Evolutionary conservation across 306 rosid genomes (phyloP).

Genomic region (Rosa rugosa): DNA sequence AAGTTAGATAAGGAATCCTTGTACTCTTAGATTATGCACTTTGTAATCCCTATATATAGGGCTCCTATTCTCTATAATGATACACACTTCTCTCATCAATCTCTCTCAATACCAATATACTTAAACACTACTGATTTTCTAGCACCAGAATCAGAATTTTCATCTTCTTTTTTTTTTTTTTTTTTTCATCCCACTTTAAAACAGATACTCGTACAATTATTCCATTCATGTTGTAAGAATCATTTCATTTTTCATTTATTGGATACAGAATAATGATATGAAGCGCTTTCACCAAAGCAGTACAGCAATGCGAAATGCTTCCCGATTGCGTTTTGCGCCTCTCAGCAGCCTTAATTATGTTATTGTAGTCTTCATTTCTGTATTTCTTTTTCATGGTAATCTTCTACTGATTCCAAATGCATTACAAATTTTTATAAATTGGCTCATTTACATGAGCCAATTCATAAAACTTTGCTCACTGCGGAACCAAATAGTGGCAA

Average conservation of each 20-base stretch:
- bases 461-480: not conserved
- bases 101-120: too few species aligned
- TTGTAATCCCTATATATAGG: too few species aligned
- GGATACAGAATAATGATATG: not conserved
- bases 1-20: too few species aligned
- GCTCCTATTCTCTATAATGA: too few species aligned
- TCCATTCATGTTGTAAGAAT: not conserved
- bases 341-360: not conserved
- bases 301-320: not conserved
- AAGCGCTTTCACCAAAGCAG: not conserved
- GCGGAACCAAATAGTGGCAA: slow-evolving; percentile 58
- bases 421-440: not conserved
- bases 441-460: not conserved
- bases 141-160: not conserved
- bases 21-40: too few species aligned
- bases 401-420: slow-evolving; percentile 15
- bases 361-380: not conserved
- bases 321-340: not conserved
- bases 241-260: not conserved
- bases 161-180: not conserved
- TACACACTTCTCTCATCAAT: too few species aligned
- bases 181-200: not conserved
- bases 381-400: not conserved
- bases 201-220: not conserved
- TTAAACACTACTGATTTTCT: not conserved